Base-by-base conservation (phyloP, 441 rosid genomes). In the Bruguiera hainesii region DNA sequence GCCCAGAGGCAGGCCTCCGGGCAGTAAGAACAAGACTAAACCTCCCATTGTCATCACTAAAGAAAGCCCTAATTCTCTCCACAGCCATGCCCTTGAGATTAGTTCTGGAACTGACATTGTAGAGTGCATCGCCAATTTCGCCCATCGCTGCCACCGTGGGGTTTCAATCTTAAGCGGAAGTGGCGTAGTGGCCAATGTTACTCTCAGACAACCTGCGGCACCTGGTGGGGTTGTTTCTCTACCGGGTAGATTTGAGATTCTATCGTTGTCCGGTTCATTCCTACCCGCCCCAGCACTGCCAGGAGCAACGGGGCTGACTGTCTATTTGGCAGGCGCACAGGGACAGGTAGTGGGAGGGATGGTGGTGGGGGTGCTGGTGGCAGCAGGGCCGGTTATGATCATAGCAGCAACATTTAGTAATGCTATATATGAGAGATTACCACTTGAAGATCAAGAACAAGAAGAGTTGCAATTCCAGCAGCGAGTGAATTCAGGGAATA, bases 341-440 rank as follows among this genome's bases (percentile, higher is more conserved):
- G 97, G 97, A 6, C 97, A 90, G 77, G 90, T 93, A 23, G 85
- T 89, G 6, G 98, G 98, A 4, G 98, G 98, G n/a, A 75, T 79
- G 0, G 93, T 84, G 0, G 77, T 84, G 60, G 96, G 97, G 20
- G 71, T 87, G 10, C 75, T 93, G 57, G 71, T 85, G 1, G 95
- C 97, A 0, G 82, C 93, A 3, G 98, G 97, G 29, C 97, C 97
- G 1, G 96, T 93, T 50, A 86, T 93, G 76, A 87, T 93, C 13
- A 78, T 89, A 0, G 98, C 93, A 13, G 98, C 97, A 19, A 89
- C 97, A n/a, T 93, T 90, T 71, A 81, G 79, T 0, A 90, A 90
- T 75, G 97, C 96, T 0, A 87, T 87, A 18, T 93, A 81, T 28
- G 98, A 93, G 76, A 83, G 89, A 78, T 77, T 93, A 67, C 98